Conservation (phyloP, 352 stramenopile genomes). For the Aphanomyces cochlioides region DNA sequence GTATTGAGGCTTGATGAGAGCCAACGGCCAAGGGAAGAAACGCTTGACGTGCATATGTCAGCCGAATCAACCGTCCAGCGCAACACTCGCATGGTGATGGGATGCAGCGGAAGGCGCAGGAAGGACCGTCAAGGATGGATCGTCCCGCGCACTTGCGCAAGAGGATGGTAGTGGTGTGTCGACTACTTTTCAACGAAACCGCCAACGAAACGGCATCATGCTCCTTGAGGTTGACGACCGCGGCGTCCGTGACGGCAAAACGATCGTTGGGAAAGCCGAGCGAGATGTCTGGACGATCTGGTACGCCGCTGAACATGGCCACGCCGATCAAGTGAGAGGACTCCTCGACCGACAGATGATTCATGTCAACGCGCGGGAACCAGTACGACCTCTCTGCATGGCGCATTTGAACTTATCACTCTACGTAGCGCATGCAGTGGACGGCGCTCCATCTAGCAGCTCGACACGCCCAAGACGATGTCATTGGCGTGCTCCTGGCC, state of each 20-base stretch:
- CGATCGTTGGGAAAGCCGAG: conserved; percentile 25
- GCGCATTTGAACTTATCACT: conserved; percentile 8
- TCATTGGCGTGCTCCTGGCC: conserved; percentile 50
- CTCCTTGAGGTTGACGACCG: too few relatives aligned
- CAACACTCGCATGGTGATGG: too few relatives aligned
- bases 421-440: conserved; percentile 49
- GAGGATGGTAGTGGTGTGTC: too few relatives aligned
- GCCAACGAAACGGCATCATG: too few relatives aligned
- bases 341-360: conserved; percentile 46
- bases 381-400: conserved; percentile 34
- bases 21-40: too few relatives aligned
- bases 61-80: too few relatives aligned
- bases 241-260: background rate
- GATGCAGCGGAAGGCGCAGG: too few relatives aligned
- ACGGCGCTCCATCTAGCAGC: conserved; percentile 58
- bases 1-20: too few relatives aligned
- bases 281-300: conserved; percentile 64
- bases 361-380: conserved; percentile 50
- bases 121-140: too few relatives aligned
- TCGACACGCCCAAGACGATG: conserved; percentile 45
- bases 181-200: too few relatives aligned
- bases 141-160: too few relatives aligned
- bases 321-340: conserved; percentile 46
- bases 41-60: too few relatives aligned
- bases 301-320: conserved; percentile 63